phyloP scores from a whole-genome alignment of 371 early-diverging fungal genomes.

The Apophysomyces trapeziformis region DNA sequence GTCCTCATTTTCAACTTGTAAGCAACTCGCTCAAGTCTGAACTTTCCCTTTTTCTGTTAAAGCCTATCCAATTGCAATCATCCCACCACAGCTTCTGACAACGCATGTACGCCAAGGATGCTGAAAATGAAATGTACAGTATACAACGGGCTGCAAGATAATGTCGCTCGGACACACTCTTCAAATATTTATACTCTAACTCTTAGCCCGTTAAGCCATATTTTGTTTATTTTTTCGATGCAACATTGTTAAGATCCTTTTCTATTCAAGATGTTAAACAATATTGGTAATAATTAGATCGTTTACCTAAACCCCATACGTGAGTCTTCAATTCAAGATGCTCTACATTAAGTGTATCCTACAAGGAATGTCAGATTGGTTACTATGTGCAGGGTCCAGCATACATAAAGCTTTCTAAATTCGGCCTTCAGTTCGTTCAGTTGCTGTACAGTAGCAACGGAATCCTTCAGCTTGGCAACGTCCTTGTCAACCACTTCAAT shows the following conservation, averaged over 20 bases:
- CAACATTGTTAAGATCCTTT: constrained; percentile 28
- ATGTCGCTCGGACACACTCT: too few species aligned
- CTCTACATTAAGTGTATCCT: constrained; percentile 73
- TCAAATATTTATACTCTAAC: background rate
- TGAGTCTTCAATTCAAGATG: constrained; percentile 78
- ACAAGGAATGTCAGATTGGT: background rate
- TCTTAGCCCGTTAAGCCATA: background rate
- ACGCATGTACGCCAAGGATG: too few species aligned
- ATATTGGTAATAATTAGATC: background rate
- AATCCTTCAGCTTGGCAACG: constrained; percentile 60
- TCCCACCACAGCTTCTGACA: too few species aligned
- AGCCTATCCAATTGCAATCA: too few species aligned
- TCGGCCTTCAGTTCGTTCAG: constrained; percentile 66
- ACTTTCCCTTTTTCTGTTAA: too few species aligned
- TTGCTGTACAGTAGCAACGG: constrained; percentile 69
- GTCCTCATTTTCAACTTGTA: too few species aligned
- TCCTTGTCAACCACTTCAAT: constrained; percentile 76
- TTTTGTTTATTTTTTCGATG: constrained; percentile 17
- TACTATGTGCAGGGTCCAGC: constrained; percentile 5
- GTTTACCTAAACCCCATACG: constrained; percentile 71
- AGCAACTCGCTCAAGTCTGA: too few species aligned
- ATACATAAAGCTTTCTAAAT: constrained; percentile 69
- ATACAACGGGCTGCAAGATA: too few species aligned
- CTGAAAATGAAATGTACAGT: too few species aligned
- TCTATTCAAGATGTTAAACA: constrained; percentile 5